These are phyloP conservation scores for Vitis hybrid DNA, from an alignment of 177 flowering plant species.

Conservation along the genomic window DNA sequence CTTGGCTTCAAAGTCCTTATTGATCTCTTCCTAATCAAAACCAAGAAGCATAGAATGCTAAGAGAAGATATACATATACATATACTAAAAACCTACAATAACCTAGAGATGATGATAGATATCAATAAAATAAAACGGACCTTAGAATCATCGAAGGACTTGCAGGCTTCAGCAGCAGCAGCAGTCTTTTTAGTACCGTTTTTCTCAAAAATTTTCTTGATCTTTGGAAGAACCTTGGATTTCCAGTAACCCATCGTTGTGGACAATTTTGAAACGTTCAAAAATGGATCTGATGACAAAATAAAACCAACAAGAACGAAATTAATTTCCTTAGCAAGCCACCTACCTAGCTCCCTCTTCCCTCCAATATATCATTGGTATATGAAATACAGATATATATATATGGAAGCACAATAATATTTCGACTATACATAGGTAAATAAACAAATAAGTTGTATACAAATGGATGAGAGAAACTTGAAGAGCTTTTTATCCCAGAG, in stretches of 20 bases:
- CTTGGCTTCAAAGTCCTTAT: slow-evolving; percentile 81
- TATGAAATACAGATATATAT: no score
- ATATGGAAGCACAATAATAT: no score
- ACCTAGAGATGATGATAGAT: no score
- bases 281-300: no score
- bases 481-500: neutral
- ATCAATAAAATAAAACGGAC: slow-evolving; percentile 20
- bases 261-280: no score
- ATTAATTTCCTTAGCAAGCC: neutral
- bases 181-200: slow-evolving; percentile 58
- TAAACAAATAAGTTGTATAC: no score
- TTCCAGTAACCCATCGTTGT: slow-evolving; percentile 74
- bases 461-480: neutral
- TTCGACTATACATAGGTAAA: no score
- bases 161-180: slow-evolving; percentile 68
- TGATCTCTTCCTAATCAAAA: slow-evolving; percentile 54
- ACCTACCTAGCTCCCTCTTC: no score
- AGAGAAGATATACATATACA: neutral
- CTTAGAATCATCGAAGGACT: slow-evolving; percentile 77
- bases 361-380: no score
- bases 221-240: slow-evolving; percentile 81
- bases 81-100: neutral
- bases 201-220: slow-evolving; percentile 78
- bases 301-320: neutral
- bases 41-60: neutral